Conservation (phyloP, 257 asterid genomes). For the Solanum piurae region DNA sequence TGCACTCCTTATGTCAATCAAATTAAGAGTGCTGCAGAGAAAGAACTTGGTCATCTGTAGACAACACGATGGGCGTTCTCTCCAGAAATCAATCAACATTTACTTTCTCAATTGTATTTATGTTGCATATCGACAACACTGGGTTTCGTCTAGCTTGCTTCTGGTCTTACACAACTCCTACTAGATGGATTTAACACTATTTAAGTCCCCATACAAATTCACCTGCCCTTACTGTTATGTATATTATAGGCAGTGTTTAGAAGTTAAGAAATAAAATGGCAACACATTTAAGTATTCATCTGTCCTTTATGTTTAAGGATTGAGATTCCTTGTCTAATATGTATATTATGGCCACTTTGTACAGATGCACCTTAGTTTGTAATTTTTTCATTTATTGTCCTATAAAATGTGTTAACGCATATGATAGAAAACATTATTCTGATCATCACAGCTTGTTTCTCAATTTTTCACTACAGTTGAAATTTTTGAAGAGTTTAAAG, state of each 20-base stretch:
- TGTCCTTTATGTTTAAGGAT: neutral
- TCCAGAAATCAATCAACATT: neutral
- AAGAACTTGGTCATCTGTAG: neutral
- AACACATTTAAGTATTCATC: neutral
- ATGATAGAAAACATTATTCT: neutral
- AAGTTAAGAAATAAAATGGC: neutral
- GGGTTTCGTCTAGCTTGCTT: neutral
- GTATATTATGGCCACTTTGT: neutral
- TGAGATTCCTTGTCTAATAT: neutral
- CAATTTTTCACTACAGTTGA: too few relatives aligned
- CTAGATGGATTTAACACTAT: neutral
- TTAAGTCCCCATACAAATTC: neutral
- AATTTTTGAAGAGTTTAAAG: too few relatives aligned
- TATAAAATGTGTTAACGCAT: neutral
- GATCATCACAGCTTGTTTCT: neutral
- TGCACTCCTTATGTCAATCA: neutral
- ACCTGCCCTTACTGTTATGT: neutral
- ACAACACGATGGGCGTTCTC: neutral
- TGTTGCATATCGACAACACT: neutral
- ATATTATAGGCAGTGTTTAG: neutral
- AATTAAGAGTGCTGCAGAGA: neutral
- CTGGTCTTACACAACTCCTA: neutral
- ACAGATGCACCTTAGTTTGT: neutral
- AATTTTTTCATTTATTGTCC: neutral
- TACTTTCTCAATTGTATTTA: neutral